phyloP scores from a whole-genome alignment of 2,329 filamentous ascomycete species.

The Cladosporium sp. region DNA sequence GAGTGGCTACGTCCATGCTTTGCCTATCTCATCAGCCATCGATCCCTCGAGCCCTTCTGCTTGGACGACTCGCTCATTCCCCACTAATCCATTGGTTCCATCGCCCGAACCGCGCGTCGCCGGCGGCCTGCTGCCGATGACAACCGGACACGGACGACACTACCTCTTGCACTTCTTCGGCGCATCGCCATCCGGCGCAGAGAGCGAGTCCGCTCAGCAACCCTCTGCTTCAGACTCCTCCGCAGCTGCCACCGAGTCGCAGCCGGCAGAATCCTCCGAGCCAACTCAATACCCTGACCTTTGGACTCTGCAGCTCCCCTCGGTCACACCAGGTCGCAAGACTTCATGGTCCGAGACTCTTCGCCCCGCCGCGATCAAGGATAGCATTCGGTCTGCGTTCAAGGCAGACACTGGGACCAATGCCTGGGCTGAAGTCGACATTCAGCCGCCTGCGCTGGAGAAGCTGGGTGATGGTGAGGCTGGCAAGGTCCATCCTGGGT shows the following conservation, averaged over 20 bases:
- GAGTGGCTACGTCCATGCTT: slow-evolving; percentile 22
- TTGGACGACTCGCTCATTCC: slow-evolving; percentile 38
- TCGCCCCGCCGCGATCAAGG: slow-evolving; percentile 41
- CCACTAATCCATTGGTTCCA: slow-evolving; percentile 38
- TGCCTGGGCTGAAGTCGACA: slow-evolving; percentile 38
- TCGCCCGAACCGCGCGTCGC: slow-evolving; percentile 35
- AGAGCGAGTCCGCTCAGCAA: slow-evolving; percentile 12
- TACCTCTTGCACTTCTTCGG: slow-evolving; percentile 42
- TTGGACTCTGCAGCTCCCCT: slow-evolving; percentile 41
- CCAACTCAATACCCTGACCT: slow-evolving; percentile 33
- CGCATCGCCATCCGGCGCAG: slow-evolving; percentile 5
- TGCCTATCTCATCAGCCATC: slow-evolving; percentile 16
- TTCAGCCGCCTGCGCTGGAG: slow-evolving; percentile 30
- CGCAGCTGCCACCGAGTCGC: slow-evolving; percentile 12
- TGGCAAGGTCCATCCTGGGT: slow-evolving; percentile 41
- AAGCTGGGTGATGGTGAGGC: slow-evolving; percentile 27
- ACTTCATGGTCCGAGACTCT: slow-evolving; percentile 24
- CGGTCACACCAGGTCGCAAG: slow-evolving; percentile 24
- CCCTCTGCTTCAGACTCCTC: slow-evolving; percentile 16
- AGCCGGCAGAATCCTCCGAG: slow-evolving; percentile 2
- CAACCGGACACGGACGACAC: slow-evolving; percentile 39
- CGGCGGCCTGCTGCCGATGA: slow-evolving; percentile 35
- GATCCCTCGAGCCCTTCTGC: slow-evolving; percentile 14
- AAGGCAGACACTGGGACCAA: slow-evolving; percentile 36
- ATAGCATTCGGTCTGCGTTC: slow-evolving; percentile 35